Evolutionary conservation across 495 filamentous ascomycete genomes (phyloP).

Genomic region (Penicillium ucsense): DNA sequence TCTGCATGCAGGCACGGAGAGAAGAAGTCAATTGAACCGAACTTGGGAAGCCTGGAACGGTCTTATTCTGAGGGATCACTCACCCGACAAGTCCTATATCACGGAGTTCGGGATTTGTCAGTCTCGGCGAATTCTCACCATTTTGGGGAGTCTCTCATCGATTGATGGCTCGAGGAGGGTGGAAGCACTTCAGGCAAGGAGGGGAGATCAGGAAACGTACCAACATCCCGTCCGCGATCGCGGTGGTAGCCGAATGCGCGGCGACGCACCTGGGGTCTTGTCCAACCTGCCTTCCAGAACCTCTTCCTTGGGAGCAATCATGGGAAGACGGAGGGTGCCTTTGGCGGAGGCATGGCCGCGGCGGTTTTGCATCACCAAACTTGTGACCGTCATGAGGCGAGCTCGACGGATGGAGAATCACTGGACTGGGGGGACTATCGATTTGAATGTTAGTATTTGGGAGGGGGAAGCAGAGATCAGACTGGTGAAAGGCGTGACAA

Average conservation of each 20-base stretch:
- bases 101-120: conserved; percentile 3
- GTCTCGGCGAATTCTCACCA: background rate
- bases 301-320: conserved; percentile 42
- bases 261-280: conserved; percentile 23
- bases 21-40: conserved; percentile 2
- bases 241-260: conserved; percentile 42
- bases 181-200: background rate
- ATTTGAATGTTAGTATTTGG: background rate
- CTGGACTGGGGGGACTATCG: conserved; percentile 3
- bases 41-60: background rate
- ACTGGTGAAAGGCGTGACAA: too few species aligned
- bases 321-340: conserved; percentile 30
- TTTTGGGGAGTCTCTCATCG: background rate
- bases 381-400: conserved; percentile 29
- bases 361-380: conserved; percentile 27
- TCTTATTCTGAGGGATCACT: conserved; percentile 8
- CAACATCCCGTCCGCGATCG: conserved; percentile 45
- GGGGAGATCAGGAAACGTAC: conserved; percentile 21
- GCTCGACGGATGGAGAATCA: conserved; percentile 4
- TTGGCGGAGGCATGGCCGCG: conserved; percentile 27
- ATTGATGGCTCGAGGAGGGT: conserved; percentile 1
- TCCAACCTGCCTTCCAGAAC: conserved; percentile 14
- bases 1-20: conserved; percentile 18
- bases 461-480: too few species aligned
- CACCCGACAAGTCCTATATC: conserved; percentile 41